Percentiles rank a stretch among this genome's conserved stretches.
Evolutionary conservation across 768 basidiomycete species (phyloP).

Genomic region (Leucocoprinus sp.): DNA sequence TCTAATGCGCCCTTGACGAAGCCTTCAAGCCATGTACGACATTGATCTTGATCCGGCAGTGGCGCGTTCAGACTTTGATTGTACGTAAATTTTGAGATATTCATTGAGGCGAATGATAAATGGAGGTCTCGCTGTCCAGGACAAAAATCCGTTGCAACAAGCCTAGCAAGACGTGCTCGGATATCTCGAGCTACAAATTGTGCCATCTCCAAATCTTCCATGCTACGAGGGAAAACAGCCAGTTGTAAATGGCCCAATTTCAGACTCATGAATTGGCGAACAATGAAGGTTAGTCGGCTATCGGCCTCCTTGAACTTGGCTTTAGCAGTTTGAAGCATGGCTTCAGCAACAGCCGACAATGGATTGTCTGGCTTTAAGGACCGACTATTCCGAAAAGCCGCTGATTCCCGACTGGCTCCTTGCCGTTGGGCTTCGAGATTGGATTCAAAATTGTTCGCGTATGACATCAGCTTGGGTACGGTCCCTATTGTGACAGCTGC

Average conservation of each 20-base stretch:
- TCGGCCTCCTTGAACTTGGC: conserved; percentile 65
- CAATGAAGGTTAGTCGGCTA: conserved; percentile 45
- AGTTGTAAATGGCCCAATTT: conserved; percentile 56
- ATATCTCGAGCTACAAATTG: conserved; percentile 65
- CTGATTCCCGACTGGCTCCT: conserved; percentile 73
- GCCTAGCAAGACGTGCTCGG: conserved; percentile 60
- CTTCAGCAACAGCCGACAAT: conserved; percentile 77
- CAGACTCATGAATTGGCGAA: conserved; percentile 70
- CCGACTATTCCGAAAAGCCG: conserved; percentile 66
- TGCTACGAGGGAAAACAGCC: conserved; percentile 70
- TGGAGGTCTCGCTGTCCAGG: conserved; percentile 57
- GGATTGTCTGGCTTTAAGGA: conserved; percentile 71
- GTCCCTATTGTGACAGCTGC: conserved; percentile 66
- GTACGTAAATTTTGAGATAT: conserved; percentile 66
- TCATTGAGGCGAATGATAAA: conserved; percentile 69
- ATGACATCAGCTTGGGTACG: conserved; percentile 68
- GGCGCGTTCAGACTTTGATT: conserved; percentile 36
- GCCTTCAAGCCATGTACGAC: conserved; percentile 48
- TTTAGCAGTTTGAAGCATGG: conserved; percentile 70
- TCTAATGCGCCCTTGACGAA: conserved; percentile 56
- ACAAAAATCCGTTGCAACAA: conserved; percentile 39
- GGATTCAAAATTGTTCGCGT: conserved; percentile 64
- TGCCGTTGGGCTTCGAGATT: conserved; percentile 67
- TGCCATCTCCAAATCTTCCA: conserved; percentile 71
- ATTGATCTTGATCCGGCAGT: conserved; percentile 24